Conservation (phyloP, 2,329 filamentous ascomycete species). For the Trichoderma simmonsii region DNA sequence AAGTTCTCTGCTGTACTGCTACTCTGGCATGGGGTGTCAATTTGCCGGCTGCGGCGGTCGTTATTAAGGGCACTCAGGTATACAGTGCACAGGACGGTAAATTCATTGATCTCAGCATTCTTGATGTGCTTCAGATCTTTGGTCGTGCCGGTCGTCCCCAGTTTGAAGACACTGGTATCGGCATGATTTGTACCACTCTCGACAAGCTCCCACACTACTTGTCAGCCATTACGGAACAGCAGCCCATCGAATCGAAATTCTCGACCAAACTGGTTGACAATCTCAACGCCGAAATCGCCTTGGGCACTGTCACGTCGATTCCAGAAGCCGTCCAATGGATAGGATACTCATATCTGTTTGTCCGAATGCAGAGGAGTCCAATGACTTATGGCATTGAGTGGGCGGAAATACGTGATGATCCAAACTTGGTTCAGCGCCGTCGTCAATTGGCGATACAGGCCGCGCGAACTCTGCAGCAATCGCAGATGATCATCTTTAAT, state of each 20-base stretch:
- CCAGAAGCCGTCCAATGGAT: slow-evolving; percentile 95
- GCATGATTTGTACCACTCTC: slow-evolving; percentile 96
- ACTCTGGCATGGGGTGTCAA: slow-evolving; percentile 99
- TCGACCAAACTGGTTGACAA: slow-evolving; percentile 94
- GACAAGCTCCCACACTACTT: slow-evolving; percentile 91
- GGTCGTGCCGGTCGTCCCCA: slow-evolving; percentile 96
- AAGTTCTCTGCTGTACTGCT: slow-evolving; percentile 96
- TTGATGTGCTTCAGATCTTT: slow-evolving; percentile 97
- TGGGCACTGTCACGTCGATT: slow-evolving; percentile 94
- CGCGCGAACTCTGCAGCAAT: slow-evolving; percentile 80
- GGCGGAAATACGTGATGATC: slow-evolving; percentile 85
- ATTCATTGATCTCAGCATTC: slow-evolving; percentile 91
- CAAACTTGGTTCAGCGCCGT: slow-evolving; percentile 78
- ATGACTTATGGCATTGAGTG: slow-evolving; percentile 94
- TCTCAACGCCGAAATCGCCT: slow-evolving; percentile 86
- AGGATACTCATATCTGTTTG: slow-evolving; percentile 95
- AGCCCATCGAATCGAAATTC: slow-evolving; percentile 96
- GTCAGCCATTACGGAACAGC: slow-evolving; percentile 88
- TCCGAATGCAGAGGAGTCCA: slow-evolving; percentile 91
- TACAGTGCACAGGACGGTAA: slow-evolving; percentile 97
- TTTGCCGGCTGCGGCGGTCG: slow-evolving; percentile 88
- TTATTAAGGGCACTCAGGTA: slow-evolving; percentile 97
- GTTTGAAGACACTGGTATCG: slow-evolving; percentile 95
- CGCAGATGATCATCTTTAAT: slow-evolving; percentile 99
- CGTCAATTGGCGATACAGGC: slow-evolving; percentile 85